Conservation (phyloP, 345 rosid species). For the Trapa bicornis region DNA sequence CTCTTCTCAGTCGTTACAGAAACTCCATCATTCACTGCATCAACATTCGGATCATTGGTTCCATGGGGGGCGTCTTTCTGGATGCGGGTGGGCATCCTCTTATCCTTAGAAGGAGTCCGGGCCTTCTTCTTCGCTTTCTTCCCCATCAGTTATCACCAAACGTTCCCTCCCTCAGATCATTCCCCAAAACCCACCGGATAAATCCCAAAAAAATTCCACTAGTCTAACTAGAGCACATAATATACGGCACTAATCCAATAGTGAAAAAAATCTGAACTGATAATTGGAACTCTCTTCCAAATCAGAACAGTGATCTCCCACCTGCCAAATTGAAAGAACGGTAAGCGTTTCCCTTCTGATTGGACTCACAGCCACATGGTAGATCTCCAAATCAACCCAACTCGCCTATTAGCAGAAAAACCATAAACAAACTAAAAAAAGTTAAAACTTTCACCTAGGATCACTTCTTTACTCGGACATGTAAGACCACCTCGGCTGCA, state of each 20-base stretch:
- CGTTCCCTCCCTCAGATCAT: background rate
- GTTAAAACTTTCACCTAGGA: background rate
- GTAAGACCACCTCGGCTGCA: background rate
- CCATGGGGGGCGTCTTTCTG: conserved; percentile 27
- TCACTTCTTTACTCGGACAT: background rate
- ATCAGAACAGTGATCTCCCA: background rate
- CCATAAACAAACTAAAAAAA: background rate
- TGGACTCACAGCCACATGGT: background rate
- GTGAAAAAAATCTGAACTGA: background rate
- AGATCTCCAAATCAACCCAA: background rate
- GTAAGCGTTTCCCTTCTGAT: background rate
- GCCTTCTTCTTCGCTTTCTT: conserved; percentile 70
- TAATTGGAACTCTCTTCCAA: background rate
- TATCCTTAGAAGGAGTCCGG: conserved; percentile 49
- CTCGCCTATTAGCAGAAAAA: background rate
- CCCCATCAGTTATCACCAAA: conserved; percentile 39
- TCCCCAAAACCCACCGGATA: background rate
- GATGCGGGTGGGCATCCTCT: conserved; percentile 18
- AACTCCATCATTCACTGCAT: conserved; percentile 21
- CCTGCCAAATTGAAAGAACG: background rate
- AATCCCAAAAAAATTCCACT: background rate
- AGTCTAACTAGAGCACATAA: background rate
- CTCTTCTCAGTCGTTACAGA: conserved; percentile 28
- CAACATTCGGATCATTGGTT: conserved; percentile 13
- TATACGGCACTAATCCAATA: background rate